A percentile compares a stretch with the other conserved stretches of the same genome.
These are phyloP conservation scores for Hypoxylon cercidicola DNA, from an alignment of 495 filamentous ascomycete genomes.

Conservation along the genomic window DNA sequence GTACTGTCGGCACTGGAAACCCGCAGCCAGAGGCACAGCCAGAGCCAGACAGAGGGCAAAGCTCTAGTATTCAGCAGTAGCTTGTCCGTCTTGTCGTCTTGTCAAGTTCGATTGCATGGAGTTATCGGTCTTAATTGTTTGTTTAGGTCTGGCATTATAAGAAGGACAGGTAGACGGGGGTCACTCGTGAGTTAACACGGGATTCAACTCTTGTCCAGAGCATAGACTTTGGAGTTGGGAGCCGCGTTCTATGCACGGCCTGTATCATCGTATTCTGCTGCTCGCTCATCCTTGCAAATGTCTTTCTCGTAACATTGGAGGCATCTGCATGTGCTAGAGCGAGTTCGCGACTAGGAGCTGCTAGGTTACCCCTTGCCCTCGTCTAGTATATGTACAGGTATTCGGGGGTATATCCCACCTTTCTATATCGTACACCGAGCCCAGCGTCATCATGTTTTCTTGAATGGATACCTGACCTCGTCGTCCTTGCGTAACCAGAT, in stretches of 20 bases:
- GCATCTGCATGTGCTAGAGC: constrained; percentile 3
- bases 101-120: constrained; percentile 26
- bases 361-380: background rate
- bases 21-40: background rate
- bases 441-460: constrained; percentile 63
- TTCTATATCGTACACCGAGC: constrained; percentile 20
- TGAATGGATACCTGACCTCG: constrained; percentile 80
- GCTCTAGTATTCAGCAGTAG: constrained; percentile 47
- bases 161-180: constrained; percentile 16
- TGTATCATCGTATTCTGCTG: constrained; percentile 35
- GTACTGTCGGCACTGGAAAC: constrained; percentile 31
- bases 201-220: constrained; percentile 22
- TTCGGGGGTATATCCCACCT: constrained; percentile 26
- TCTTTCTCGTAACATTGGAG: constrained; percentile 26
- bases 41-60: constrained; percentile 35
- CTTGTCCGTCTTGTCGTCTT: background rate
- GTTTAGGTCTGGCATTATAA: constrained; percentile 11
- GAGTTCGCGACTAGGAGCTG: background rate
- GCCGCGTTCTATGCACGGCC: constrained; percentile 21
- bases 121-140: constrained; percentile 20
- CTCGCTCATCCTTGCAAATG: constrained; percentile 18
- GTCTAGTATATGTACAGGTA: background rate
- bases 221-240: constrained; percentile 31
- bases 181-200: constrained; percentile 10
- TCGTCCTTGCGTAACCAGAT: constrained; percentile 90